Percentiles rank a stretch among this genome's conserved stretches.
Evolutionary conservation across 2,329 filamentous ascomycete genomes (phyloP).

Genomic region (Botryosphaeria dothidea): DNA sequence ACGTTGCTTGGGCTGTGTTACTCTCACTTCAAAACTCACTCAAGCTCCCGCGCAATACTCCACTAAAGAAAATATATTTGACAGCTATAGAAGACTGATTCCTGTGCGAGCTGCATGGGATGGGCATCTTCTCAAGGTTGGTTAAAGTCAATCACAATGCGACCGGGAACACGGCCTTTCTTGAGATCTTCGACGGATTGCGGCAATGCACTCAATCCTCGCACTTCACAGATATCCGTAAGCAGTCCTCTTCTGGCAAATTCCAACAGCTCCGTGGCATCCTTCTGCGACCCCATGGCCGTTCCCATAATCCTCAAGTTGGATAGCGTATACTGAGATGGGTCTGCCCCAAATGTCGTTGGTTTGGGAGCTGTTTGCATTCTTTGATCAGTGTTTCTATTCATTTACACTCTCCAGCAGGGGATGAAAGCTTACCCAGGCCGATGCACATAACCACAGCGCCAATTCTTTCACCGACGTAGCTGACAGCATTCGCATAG

Average conservation of each 20-base stretch:
- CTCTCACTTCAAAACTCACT: no score
- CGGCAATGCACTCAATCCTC: conserved; percentile 48
- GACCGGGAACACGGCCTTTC: conserved; percentile 52
- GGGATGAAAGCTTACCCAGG: conserved; percentile 26
- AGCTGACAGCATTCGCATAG: conserved; percentile 44
- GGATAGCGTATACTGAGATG: conserved; percentile 34
- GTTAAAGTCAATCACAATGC: conserved; percentile 58
- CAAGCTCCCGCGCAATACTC: no score
- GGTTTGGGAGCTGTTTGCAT: not conserved
- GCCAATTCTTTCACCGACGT: conserved; percentile 50
- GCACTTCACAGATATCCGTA: conserved; percentile 52
- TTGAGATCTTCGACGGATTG: conserved; percentile 55
- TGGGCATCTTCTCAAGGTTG: conserved; percentile 31
- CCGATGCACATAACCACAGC: conserved; percentile 52
- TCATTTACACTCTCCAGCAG: no score
- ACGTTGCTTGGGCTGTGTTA: no score
- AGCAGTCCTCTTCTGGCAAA: conserved; percentile 53
- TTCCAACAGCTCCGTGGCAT: conserved; percentile 48
- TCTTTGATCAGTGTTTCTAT: not conserved
- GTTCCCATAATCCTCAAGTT: conserved; percentile 38
- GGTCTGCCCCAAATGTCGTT: conserved; percentile 34
- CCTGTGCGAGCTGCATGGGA: no score
- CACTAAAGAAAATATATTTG: no score
- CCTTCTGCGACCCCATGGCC: conserved; percentile 49
- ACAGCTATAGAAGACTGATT: no score